Percentiles rank a stretch among this genome's conserved stretches.
Conservation (phyloP, 2,329 filamentous ascomycete species). For the Cladophialophora yegresii region DNA sequence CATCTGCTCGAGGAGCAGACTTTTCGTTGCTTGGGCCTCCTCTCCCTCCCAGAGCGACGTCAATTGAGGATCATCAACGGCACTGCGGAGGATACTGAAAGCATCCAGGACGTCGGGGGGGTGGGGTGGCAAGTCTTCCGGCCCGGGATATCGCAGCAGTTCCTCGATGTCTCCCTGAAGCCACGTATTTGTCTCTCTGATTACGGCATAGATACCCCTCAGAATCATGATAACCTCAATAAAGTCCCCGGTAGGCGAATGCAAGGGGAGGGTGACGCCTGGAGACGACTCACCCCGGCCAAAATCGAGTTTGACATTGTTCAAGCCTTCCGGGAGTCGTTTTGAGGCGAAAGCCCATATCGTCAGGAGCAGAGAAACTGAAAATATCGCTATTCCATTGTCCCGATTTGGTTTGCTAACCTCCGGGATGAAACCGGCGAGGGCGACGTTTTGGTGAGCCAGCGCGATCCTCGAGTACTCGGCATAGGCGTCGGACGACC, state of each 20-base stretch:
- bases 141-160: conserved; percentile 30
- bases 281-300: conserved; percentile 25
- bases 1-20: conserved; percentile 30
- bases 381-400: conserved; percentile 36
- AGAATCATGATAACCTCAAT: conserved; percentile 35
- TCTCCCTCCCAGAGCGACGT: conserved; percentile 15
- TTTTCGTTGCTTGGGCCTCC: conserved; percentile 12
- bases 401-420: conserved; percentile 33
- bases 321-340: conserved; percentile 34
- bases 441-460: conserved; percentile 35
- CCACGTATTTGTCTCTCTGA: conserved; percentile 35
- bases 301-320: conserved; percentile 31
- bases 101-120: conserved; percentile 31
- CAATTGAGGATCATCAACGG: conserved; percentile 23
- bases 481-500: conserved; percentile 32
- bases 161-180: conserved; percentile 35
- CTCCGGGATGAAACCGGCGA: conserved; percentile 35
- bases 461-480: conserved; percentile 36
- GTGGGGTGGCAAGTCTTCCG: conserved; percentile 32
- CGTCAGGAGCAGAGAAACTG: conserved; percentile 34
- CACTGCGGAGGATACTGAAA: conserved; percentile 26
- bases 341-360: conserved; percentile 36
- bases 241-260: conserved; percentile 32
- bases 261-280: conserved; percentile 24
- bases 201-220: conserved; percentile 35